Evolutionary conservation across 2,329 filamentous ascomycete genomes (phyloP), one percentile per base, ranked within the genome.

Genomic region (Paramyrothecium sp.): DNA sequence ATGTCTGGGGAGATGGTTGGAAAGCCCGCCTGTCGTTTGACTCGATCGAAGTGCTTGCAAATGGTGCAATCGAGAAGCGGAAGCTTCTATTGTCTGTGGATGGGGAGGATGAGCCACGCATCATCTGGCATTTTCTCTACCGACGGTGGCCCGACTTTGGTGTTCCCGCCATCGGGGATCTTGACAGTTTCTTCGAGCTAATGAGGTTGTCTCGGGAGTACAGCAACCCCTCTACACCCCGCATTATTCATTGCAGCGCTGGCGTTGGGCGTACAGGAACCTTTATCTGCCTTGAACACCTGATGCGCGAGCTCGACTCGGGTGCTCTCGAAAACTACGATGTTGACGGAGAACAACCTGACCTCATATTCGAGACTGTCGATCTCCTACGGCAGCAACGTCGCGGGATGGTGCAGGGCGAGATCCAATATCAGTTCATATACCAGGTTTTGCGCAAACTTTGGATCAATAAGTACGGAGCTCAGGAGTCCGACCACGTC

Each of bases 241-340:
- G 94, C 56, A 88, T 98, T 58, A 84, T 92, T 12, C 90, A 93
- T 73, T 93, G 90, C 77, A 96, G 91, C 69, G 95, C 95, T 8
- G 95, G 95, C 44, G 94, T 99, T 16, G 95, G 95, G 13, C 87
- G 95, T 56, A 96, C 91, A 8, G 95, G 95, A 34, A 98, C 95
- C 0, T 99, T 98, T 70, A 97, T 99, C 67, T 90, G 92, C 2
- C 83, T 99, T n/a, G 95, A 98, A 73, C 92, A 96, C 72, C 84
- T 99, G 23, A 81, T 96, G 61, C 83, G 88, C 38, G 92, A 97
- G 73, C 81, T 98, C 11, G 87, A 91, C 23, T 83, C 87, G 7
- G 94, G 92, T 53, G 81, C 87, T 21, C 75, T 96, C 53, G 78
- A 84, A 60, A 69, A 77, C 22, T 76, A 75, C 58, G 75, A 79